phyloP scores from a whole-genome alignment of 768 basidiomycete species.

The Xerocomellus dryophilus region DNA sequence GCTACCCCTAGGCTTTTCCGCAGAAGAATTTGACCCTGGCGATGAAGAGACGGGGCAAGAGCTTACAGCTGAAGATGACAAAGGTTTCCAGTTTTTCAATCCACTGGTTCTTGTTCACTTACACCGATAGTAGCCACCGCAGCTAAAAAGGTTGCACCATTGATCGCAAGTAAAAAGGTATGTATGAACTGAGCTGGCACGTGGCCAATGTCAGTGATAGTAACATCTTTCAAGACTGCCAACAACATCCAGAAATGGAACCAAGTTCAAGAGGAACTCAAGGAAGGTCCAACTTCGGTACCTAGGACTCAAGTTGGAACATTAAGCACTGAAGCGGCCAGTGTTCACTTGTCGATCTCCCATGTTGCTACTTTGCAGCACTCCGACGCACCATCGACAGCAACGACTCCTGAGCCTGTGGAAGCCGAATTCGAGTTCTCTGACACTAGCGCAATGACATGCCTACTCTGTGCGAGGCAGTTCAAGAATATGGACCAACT shows the following conservation, averaged over 20 bases:
- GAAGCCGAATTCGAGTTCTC: slow-evolving; percentile 81
- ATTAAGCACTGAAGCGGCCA: slow-evolving; percentile 7
- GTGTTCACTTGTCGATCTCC: background rate
- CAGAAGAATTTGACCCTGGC: slow-evolving; percentile 52
- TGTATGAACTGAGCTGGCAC: slow-evolving; percentile 34
- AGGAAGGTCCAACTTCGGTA: slow-evolving; percentile 38
- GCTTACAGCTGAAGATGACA: slow-evolving; percentile 46
- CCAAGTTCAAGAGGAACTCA: slow-evolving; percentile 86
- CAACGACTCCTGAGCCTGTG: slow-evolving; percentile 38
- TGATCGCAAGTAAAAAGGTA: slow-evolving; percentile 86
- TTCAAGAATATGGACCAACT: slow-evolving; percentile 88
- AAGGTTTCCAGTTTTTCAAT: slow-evolving; percentile 21
- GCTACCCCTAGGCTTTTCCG: slow-evolving; percentile 60
- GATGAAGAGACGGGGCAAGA: slow-evolving; percentile 44
- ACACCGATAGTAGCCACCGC: slow-evolving; percentile 36
- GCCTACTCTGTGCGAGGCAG: slow-evolving; percentile 88
- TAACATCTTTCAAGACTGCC: slow-evolving; percentile 53
- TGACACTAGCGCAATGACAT: slow-evolving; percentile 70
- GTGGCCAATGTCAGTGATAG: background rate
- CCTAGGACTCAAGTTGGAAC: slow-evolving; percentile 14
- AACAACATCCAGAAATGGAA: slow-evolving; percentile 98
- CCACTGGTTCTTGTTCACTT: slow-evolving; percentile 1
- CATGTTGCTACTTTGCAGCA: slow-evolving; percentile 11
- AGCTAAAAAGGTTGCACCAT: slow-evolving; percentile 73
- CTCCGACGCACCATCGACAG: slow-evolving; percentile 25